Conservation (phyloP, 164 flowering plant species). For the Piper longum region DNA sequence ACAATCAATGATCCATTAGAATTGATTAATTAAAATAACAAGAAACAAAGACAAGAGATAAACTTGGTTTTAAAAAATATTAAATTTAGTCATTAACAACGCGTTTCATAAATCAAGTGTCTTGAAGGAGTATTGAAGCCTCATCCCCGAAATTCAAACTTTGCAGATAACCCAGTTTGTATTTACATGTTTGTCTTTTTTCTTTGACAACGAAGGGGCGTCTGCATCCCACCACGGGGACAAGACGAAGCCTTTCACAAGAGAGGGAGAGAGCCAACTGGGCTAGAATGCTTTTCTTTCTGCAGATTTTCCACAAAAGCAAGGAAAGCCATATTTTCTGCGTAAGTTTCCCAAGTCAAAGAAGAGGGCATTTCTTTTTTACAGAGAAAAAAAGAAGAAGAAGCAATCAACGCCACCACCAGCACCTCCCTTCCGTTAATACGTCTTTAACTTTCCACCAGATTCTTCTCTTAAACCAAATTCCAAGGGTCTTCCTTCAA, state of each 20-base stretch:
- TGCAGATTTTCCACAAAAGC: constrained; percentile 8
- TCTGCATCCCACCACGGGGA: constrained; percentile 28
- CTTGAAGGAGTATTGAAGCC: too few relatives aligned
- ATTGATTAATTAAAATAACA: too few relatives aligned
- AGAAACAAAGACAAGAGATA: too few relatives aligned
- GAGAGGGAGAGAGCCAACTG: constrained; percentile 2
- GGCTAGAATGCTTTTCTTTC: constrained; percentile 38
- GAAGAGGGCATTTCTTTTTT: constrained; percentile 22
- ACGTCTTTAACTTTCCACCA: constrained; percentile 21
- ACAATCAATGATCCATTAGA: too few relatives aligned
- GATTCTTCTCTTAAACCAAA: constrained; percentile 14
- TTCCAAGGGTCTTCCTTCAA: neutral
- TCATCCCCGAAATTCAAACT: too few relatives aligned
- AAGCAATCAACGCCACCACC: constrained; percentile 16
- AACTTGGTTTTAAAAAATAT: too few relatives aligned
- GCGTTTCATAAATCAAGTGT: too few relatives aligned
- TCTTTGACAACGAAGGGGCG: constrained; percentile 16
- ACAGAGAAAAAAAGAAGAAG: constrained; percentile 27
- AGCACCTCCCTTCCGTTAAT: constrained; percentile 5
- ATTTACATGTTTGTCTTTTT: constrained; percentile 7
- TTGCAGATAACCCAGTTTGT: constrained; percentile 1
- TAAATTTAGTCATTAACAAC: too few relatives aligned
- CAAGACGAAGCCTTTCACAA: constrained; percentile 20
- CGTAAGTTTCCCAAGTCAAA: constrained; percentile 33
- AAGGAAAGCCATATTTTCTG: constrained; percentile 5